Evolutionary conservation across 768 basidiomycete species (phyloP).

Genomic region (Nevesoporus exiguus): DNA sequence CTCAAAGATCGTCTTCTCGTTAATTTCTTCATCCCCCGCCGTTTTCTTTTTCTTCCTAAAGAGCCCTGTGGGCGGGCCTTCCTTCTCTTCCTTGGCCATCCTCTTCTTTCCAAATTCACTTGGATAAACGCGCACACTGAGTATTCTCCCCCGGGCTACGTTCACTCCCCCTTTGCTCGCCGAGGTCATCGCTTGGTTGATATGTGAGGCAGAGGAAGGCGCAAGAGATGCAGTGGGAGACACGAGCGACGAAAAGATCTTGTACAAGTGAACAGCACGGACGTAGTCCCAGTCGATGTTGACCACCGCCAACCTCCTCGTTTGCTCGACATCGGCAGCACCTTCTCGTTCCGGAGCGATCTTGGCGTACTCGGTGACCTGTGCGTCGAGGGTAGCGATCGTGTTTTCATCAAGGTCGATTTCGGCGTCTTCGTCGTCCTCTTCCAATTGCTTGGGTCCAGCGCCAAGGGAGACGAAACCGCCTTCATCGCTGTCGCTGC

Average conservation of each 20-base stretch:
- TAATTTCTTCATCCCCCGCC: slow-evolving; percentile 48
- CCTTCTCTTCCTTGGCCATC: slow-evolving; percentile 80
- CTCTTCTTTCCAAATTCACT: slow-evolving; percentile 89
- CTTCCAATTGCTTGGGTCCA: slow-evolving; percentile 32
- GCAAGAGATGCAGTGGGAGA: slow-evolving; percentile 51
- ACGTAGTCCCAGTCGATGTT: slow-evolving; percentile 96
- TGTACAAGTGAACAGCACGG: slow-evolving; percentile 68
- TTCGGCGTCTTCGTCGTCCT: slow-evolving; percentile 47
- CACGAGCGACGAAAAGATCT: slow-evolving; percentile 62
- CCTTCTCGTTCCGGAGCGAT: slow-evolving; percentile 44
- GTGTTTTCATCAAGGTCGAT: slow-evolving; percentile 80
- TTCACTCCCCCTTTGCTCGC: slow-evolving; percentile 5
- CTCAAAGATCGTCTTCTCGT: slow-evolving; percentile 63
- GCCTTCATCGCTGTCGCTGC: slow-evolving; percentile 46
- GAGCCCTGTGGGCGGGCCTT: slow-evolving; percentile 85
- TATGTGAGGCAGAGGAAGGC: slow-evolving; percentile 24
- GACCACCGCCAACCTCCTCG: slow-evolving; percentile 80
- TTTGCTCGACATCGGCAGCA: slow-evolving; percentile 42
- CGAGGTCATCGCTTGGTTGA: slow-evolving; percentile 12
- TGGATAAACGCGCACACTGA: slow-evolving; percentile 84
- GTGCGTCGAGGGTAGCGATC: slow-evolving; percentile 68
- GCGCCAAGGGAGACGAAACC: slow-evolving; percentile 51
- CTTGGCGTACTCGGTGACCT: slow-evolving; percentile 60
- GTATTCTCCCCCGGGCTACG: slow-evolving; percentile 60
- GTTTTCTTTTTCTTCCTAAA: slow-evolving; percentile 55